Evolutionary conservation across 768 basidiomycete genomes (phyloP), one percentile per base, ranked within the genome.

Genomic region (Leccinum sublutescens): DNA sequence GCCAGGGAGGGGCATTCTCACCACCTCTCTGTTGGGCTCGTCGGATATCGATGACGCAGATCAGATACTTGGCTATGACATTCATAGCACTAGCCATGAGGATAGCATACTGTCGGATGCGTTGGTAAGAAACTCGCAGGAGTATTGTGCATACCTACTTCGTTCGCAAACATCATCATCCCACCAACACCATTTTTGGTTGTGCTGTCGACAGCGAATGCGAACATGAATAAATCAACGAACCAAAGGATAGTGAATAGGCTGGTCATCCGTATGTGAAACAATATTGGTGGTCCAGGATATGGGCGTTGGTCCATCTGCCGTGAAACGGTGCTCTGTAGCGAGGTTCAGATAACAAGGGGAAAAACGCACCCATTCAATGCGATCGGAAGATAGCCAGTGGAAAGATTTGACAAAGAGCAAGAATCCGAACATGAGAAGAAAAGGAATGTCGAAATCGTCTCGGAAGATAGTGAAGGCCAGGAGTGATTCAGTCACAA

Each of bases 291-390:
- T 45, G 95, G 89, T 9, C 92, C 91, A 47, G 93, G 90, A 73
- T 93, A 89, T 31, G 94, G 88, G 55, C 88, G 79, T 77, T 99
- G 97, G 68, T 99, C 97, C 95, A 99, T 98, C 96, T 99, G 52
- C 6, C n/a, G 40, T n/a, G 53, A 45, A 57, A 66, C 3, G 61
- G 2, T 34, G 2, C 4, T 50, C 8, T 55, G 61, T 62, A 60
- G 14, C 47, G 53, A 10, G 10, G 40, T 23, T 47, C 19, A 11
- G 23, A 31, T 57, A 17, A 21, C 19, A 21, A 52, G 19, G 17
- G 23, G 55, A 33, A n/a, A 57, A 71, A 70, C 84, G 66, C 61
- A 96, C 96, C 85, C 93, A 95, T 84, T 99, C 97, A 54, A 99
- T 91, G 52, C 97, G 85, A 74, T 98, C 97, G 6, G 87, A 84